Base-by-base conservation (phyloP, 305 asterid species). In the Rubia peregrina region DNA sequence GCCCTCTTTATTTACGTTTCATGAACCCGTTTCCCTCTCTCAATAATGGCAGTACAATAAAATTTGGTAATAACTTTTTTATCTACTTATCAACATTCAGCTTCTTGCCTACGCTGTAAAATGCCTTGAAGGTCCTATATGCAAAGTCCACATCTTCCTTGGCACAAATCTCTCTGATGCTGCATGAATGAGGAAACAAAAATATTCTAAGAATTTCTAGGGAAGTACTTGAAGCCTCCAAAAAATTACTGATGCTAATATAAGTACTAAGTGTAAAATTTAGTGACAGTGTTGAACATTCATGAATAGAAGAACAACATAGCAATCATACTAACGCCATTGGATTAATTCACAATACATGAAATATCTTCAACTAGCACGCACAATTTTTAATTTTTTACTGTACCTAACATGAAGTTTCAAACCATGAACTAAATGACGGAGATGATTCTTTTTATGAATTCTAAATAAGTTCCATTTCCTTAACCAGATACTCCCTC, bases 151-250 rank as follows among this genome's bases (percentile, higher is more conserved):
- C 82, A 43, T 87, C 97, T 75, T 90, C 89, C 82, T 85, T 92
- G 65, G 91, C 97, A 65, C 97, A 92, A 21, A 90, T 87, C 82
- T 94, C 96, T 81, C 97, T 83, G 75, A 87, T 95, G 78, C 98
- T 91, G 89, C 80, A 79, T 68, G 14, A 65, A 61, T 75, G 42
- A 78, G 43, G 17, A 42, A 57, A 61, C 48, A 57, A 9, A 13
- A 3, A 4, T 17, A 53, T 19, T 33, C 46, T 61, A 69, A 24
- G 44, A 36, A 16, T 73, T 24, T 43, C 11, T 8, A 38, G 40
- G 41, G 19, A 14, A 22, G 6, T 49, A 49, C 3, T 49, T 49
- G n/a, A n/a, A n/a, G n/a, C n/a, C 0, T 26, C 30, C 5, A 17
- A 6, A 17, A 17, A 5, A 7, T 17, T n/a, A 2, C 24, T 22